Base-by-base conservation (phyloP, 495 filamentous ascomycete genomes). In the Xylaria palmicola region DNA sequence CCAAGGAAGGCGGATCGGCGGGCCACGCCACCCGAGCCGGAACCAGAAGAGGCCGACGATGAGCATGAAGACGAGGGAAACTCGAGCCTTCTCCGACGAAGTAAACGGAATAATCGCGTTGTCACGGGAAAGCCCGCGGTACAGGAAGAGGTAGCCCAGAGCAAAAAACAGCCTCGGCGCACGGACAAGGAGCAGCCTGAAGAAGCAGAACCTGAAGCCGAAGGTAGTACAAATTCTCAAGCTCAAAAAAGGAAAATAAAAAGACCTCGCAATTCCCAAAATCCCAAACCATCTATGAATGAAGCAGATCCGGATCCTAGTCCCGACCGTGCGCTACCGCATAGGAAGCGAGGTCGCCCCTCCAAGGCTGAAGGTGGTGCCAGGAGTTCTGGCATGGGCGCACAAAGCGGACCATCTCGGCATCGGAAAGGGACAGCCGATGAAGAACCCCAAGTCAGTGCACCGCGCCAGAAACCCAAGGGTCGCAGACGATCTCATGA, bases 21-120 rank as follows among this genome's bases (percentile, higher is more conserved):
- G 24, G 37, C 63, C 4, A 73, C 61, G 47, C 59, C 47, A 48
- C 32, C 45, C 3, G 32, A 60, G 20, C 30, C 15, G 3, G 62
- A 50, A 53, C 67, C 64, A 37, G 64, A 59, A 12, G 65, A 67
- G 32, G 60, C 64, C 20, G 61, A 67, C 26, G 66, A 74, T 34
- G 65, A 67, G 52, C 64, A 71, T 17, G 67, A 68, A 55, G 63
- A 69, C n/a, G 69, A 71, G 32, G 64, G 41, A 1, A 54, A 71
- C 29, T 69, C 69, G 3, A 69, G 66, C 19, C 43, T 69, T 54
- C 62, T 67, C 17, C 56, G 69, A 22, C 56, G 66, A 24, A 69
- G 62, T 53, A 59, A 62, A 37, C 69, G 66, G 40, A 19, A 62
- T 57, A 62, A 62, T 22, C 60, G 0, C 12, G 17, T 22, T 41